Percentiles rank a stretch among this genome's conserved stretches.
Conservation (phyloP, 2,329 filamentous ascomycete species). For the Fusarium oxysporum region DNA sequence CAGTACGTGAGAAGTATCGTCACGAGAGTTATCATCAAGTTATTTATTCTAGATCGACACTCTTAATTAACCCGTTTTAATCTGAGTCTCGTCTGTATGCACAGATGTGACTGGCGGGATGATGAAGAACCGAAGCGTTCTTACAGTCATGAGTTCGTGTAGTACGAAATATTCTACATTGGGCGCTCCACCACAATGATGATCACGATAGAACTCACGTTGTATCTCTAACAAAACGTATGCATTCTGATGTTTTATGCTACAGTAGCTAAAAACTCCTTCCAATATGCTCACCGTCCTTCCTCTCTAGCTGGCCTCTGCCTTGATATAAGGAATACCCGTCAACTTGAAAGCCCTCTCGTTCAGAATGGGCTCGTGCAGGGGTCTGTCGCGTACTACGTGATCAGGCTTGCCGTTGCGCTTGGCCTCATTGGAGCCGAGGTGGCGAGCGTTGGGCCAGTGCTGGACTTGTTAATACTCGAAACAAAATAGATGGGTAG, state of each 20-base stretch:
- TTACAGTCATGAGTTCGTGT: too few species aligned
- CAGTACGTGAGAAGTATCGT: too few species aligned
- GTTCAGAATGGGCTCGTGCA: conserved; percentile 29
- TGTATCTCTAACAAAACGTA: not conserved
- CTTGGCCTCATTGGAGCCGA: conserved; percentile 31
- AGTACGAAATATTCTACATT: too few species aligned
- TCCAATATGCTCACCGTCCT: too few species aligned
- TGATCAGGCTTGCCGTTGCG: conserved; percentile 38
- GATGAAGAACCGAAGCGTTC: too few species aligned
- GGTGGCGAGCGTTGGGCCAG: conserved; percentile 52
- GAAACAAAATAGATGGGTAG: not conserved
- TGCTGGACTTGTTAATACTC: not conserved
- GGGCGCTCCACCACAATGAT: not conserved
- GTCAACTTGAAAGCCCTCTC: conserved; percentile 42
- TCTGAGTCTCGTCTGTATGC: fast-evolving
- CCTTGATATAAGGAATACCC: conserved; percentile 40
- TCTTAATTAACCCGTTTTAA: too few species aligned
- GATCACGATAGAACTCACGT: not conserved
- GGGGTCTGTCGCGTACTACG: conserved; percentile 24
- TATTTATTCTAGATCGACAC: too few species aligned
- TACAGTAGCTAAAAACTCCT: not conserved
- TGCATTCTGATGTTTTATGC: not conserved
- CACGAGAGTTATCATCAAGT: too few species aligned
- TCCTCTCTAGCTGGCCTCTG: not conserved
- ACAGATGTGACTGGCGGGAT: too few species aligned